Conservation (phyloP, 1,284 basidiomycete genomes). For the Trametes pubescens region DNA sequence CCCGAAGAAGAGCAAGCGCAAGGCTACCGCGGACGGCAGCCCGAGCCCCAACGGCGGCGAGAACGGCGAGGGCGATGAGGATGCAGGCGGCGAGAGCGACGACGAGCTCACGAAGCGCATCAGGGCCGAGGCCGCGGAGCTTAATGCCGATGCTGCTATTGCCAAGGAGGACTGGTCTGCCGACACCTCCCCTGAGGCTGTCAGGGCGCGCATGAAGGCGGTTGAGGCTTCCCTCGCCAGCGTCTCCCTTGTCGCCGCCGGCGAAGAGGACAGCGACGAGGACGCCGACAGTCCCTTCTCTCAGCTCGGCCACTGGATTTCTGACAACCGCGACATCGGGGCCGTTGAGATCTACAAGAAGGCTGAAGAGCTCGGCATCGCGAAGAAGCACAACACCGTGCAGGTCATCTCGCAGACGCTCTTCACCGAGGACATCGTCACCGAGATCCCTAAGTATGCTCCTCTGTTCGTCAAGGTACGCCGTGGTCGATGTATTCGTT, state of each 20-base stretch:
- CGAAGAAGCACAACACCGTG: conserved; percentile 95
- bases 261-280: conserved; percentile 91
- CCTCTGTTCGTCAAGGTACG: conserved; percentile 85
- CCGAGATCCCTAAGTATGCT: conserved; percentile 79
- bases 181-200: conserved; percentile 92
- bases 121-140: conserved; percentile 85
- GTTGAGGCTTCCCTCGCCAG: conserved; percentile 74
- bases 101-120: conserved; percentile 86
- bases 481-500: conserved; percentile 7
- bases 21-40: conserved; percentile 46
- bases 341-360: conserved; percentile 58
- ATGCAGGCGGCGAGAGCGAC: conserved; percentile 69
- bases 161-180: conserved; percentile 88
- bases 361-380: conserved; percentile 91
- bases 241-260: conserved; percentile 60
- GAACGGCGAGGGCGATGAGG: conserved; percentile 53
- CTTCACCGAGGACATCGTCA: conserved; percentile 81
- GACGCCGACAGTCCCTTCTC: conserved; percentile 88
- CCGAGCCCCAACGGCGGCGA: conserved; percentile 43
- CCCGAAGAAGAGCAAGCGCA: conserved; percentile 79
- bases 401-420: conserved; percentile 89
- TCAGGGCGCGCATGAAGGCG: conserved; percentile 85
- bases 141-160: conserved; percentile 67
- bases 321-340: conserved; percentile 69
- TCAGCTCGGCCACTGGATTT: conserved; percentile 87